Evolutionary conservation across 495 filamentous ascomycete species (phyloP).

Genomic region (Aspergillus biplanus): DNA sequence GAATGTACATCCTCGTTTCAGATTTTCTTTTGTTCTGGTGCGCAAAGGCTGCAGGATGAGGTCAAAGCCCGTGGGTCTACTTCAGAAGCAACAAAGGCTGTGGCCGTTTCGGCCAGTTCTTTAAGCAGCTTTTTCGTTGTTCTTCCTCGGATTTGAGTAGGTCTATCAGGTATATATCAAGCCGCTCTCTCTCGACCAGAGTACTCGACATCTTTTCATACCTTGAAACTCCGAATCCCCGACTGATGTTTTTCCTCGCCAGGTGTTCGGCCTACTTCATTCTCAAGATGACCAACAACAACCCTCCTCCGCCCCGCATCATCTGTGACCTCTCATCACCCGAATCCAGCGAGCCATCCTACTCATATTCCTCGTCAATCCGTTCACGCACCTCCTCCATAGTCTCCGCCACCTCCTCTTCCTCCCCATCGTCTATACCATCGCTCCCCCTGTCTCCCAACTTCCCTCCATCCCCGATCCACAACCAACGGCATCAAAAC

Average conservation of each 20-base stretch:
- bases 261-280: neutral
- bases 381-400: neutral
- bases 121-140: neutral
- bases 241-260: neutral
- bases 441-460: neutral
- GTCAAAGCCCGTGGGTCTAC: neutral
- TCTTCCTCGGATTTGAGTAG: neutral
- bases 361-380: neutral
- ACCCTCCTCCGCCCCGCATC: neutral
- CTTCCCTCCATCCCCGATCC: neutral
- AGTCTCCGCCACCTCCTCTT: neutral
- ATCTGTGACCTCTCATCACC: neutral
- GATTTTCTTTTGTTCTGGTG: neutral
- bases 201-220: neutral
- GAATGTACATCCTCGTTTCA: neutral
- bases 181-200: neutral
- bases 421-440: too few species aligned
- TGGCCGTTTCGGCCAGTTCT: neutral
- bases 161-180: neutral
- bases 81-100: neutral
- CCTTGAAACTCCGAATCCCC: neutral
- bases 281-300: neutral
- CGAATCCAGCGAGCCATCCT: neutral
- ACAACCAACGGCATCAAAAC: neutral
- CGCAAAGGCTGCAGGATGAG: neutral